Conservation (phyloP, 2,329 filamentous ascomycete species). For the Trichoderma endophyticum region DNA sequence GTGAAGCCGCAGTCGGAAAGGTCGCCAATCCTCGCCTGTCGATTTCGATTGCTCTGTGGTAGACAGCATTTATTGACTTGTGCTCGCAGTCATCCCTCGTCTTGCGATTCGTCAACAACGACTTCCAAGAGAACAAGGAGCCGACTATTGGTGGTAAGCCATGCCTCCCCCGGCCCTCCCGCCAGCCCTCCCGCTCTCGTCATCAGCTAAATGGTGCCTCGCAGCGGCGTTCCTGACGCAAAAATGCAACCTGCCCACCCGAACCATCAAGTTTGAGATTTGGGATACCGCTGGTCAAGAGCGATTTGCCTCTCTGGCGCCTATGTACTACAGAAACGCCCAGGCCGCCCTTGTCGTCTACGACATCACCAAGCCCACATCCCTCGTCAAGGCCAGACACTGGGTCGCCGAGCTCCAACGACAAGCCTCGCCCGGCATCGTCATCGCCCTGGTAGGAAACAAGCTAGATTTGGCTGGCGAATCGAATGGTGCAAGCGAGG, state of each 20-base stretch:
- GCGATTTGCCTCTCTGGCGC: slow-evolving; percentile 91
- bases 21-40: slow-evolving; percentile 46
- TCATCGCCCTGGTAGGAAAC: slow-evolving; percentile 96
- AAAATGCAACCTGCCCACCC: slow-evolving; percentile 92
- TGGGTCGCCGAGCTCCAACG: slow-evolving; percentile 97
- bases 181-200: not conserved
- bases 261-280: slow-evolving; percentile 92
- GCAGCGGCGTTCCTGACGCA: slow-evolving; percentile 95
- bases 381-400: slow-evolving; percentile 94
- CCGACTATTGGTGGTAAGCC: slow-evolving; percentile 90
- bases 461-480: slow-evolving; percentile 84
- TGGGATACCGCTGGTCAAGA: slow-evolving; percentile 99
- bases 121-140: slow-evolving; percentile 99
- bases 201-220: not conserved
- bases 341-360: slow-evolving; percentile 97
- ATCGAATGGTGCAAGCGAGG: slow-evolving; percentile 45
- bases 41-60: not conserved
- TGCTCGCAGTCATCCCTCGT: slow-evolving; percentile 81
- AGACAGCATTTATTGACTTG: slow-evolving; percentile 24
- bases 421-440: slow-evolving; percentile 92
- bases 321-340: slow-evolving; percentile 99
- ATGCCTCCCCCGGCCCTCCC: slow-evolving; percentile 20
- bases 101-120: slow-evolving; percentile 97
- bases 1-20: slow-evolving; percentile 98
- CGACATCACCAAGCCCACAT: slow-evolving; percentile 95